A percentile compares a stretch with the other conserved stretches of the same genome.
Conservation (phyloP, 2,329 filamentous ascomycete species). For the Lizonia empirigonia region DNA sequence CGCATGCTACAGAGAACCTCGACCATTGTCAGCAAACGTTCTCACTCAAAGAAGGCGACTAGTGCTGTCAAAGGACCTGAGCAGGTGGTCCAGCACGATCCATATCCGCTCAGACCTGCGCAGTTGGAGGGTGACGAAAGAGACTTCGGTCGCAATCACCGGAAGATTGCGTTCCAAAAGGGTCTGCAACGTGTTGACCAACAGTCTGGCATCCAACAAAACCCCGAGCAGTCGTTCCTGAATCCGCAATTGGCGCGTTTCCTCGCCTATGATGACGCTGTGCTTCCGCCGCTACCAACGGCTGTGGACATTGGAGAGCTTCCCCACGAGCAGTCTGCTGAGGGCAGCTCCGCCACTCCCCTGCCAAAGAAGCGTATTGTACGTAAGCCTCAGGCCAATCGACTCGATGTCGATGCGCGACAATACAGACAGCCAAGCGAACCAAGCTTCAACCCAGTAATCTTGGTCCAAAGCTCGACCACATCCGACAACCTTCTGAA, state of each 20-base stretch:
- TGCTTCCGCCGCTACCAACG: slow-evolving; percentile 28
- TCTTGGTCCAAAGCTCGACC: not conserved
- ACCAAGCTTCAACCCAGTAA: slow-evolving; percentile 26
- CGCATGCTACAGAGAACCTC: slow-evolving; percentile 19
- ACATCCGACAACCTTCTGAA: not conserved
- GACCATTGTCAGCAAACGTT: not conserved
- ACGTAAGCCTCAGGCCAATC: slow-evolving; percentile 51
- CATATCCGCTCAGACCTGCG: slow-evolving; percentile 38
- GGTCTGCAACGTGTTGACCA: slow-evolving; percentile 38
- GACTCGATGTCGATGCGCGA: slow-evolving; percentile 54
- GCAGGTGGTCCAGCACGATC: not conserved
- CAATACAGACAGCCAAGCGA: slow-evolving; percentile 55
- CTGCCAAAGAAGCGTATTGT: slow-evolving; percentile 29
- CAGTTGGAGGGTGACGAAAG: slow-evolving; percentile 53
- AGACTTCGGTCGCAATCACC: slow-evolving; percentile 44
- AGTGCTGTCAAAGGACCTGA: not conserved
- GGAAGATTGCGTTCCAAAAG: slow-evolving; percentile 47
- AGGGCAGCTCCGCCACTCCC: not conserved
- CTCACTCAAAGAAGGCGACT: slow-evolving; percentile 2
- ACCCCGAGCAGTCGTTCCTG: slow-evolving; percentile 15
- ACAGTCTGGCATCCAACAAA: slow-evolving; percentile 24
- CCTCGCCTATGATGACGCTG: slow-evolving; percentile 38
- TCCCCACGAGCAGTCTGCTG: not conserved
- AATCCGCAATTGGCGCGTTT: slow-evolving; percentile 44
- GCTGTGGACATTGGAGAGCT: slow-evolving; percentile 24